Percentiles rank a stretch among this genome's conserved stretches.
These are phyloP conservation scores for Zoysia pacifica DNA, from an alignment of 176 grass and related monocot genomes.

Conservation along the genomic window DNA sequence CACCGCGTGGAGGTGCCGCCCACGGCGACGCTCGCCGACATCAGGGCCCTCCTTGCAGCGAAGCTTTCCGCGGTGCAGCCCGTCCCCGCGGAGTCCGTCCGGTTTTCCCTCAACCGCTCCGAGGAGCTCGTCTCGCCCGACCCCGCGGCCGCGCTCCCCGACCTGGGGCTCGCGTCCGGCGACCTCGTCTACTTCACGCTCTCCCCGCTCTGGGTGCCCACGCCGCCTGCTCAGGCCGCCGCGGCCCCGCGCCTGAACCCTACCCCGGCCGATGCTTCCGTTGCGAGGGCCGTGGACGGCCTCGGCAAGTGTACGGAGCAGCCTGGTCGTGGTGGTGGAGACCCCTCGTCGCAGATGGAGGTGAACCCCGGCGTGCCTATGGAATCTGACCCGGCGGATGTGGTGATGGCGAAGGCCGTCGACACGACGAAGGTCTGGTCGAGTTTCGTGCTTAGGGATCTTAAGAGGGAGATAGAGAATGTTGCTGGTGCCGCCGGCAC, in stretches of 20 bases:
- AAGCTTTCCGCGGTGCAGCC: constrained; percentile 53
- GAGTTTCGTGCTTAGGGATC: constrained; percentile 40
- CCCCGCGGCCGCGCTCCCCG: constrained; percentile 47
- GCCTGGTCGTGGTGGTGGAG: background rate
- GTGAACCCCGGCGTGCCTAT: constrained; percentile 4
- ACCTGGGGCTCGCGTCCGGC: constrained; percentile 79
- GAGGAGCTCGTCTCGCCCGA: constrained; percentile 68
- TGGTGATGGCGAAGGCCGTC: constrained; percentile 34
- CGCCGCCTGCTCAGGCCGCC: background rate
- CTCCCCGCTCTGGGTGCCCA: constrained; percentile 29
- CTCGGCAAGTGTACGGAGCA: background rate
- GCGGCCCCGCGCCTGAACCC: background rate
- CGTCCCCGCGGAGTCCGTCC: constrained; percentile 65
- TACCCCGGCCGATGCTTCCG: constrained; percentile 1
- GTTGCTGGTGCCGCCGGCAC: constrained; percentile 21
- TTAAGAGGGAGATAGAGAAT: constrained; percentile 54
- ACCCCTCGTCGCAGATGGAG: background rate
- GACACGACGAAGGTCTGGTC: background rate
- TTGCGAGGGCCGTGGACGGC: background rate
- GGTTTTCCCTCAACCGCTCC: constrained; percentile 82
- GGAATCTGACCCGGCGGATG: constrained; percentile 22
- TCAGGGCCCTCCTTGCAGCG: constrained; percentile 60
- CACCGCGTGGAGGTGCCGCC: constrained; percentile 62
- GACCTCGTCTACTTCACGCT: constrained; percentile 78
- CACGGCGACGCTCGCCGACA: constrained; percentile 50